These are phyloP conservation scores for Trametes coccinea DNA, from an alignment of 768 basidiomycete genomes.

Conservation along the genomic window DNA sequence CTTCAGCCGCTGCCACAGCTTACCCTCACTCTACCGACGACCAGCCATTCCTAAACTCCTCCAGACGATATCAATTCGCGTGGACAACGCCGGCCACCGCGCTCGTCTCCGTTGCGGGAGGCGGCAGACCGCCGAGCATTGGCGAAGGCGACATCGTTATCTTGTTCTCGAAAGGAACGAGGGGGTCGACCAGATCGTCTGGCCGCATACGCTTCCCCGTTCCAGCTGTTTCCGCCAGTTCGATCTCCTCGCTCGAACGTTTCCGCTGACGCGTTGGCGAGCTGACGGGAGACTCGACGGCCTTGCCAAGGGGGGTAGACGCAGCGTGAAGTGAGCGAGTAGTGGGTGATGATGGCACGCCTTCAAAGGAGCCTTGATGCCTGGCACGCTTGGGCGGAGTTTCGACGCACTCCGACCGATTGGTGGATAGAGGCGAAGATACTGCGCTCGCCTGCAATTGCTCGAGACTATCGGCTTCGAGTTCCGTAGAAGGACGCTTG, in stretches of 20 bases:
- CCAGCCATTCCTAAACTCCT: neutral
- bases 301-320: slow-evolving; percentile 1
- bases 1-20: too few species aligned
- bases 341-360: slow-evolving; percentile 6
- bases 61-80: neutral
- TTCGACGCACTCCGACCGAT: slow-evolving; percentile 16
- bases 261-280: slow-evolving; percentile 26
- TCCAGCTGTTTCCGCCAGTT: slow-evolving; percentile 16
- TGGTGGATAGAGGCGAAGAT: slow-evolving; percentile 1
- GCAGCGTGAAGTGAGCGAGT: neutral
- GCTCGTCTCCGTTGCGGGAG: neutral
- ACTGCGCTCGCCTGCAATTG: neutral
- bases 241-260: slow-evolving; percentile 32
- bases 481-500: slow-evolving; percentile 41
- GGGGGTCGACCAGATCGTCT: slow-evolving; percentile 4
- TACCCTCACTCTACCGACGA: neutral
- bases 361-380: slow-evolving; percentile 23
- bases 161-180: slow-evolving; percentile 1
- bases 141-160: neutral
- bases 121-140: neutral
- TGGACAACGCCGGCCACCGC: neutral
- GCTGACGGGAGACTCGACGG: neutral
- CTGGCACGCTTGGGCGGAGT: slow-evolving; percentile 47
- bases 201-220: slow-evolving; percentile 16
- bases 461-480: slow-evolving; percentile 32